These are phyloP conservation scores for Xylariaceae sp. DNA, from an alignment of 2,329 filamentous ascomycete species.

Conservation along the genomic window DNA sequence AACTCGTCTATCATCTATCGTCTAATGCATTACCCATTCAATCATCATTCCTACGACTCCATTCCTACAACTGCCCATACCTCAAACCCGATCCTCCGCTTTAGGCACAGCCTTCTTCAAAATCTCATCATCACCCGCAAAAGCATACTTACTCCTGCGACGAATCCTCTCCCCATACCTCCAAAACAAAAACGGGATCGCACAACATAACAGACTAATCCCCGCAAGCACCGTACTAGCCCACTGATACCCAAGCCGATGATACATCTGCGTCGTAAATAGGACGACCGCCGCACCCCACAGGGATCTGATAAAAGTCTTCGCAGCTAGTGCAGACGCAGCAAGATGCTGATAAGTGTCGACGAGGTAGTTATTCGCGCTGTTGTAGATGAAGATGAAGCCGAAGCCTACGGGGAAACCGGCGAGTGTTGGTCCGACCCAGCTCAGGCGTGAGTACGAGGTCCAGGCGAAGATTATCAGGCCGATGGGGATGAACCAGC, in stretches of 20 bases:
- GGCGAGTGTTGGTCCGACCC: constrained; percentile 70
- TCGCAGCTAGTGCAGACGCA: constrained; percentile 76
- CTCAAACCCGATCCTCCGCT: no score
- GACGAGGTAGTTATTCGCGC: constrained; percentile 71
- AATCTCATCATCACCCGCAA: constrained; percentile 51
- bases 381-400: constrained; percentile 82
- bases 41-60: no score
- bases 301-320: constrained; percentile 75
- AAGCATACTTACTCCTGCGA: constrained; percentile 69
- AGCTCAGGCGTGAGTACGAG: constrained; percentile 63
- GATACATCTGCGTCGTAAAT: constrained; percentile 81
- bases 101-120: not conserved
- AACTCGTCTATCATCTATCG: no score
- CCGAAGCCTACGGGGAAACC: constrained; percentile 74
- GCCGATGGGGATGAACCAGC: constrained; percentile 66
- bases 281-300: constrained; percentile 77
- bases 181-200: constrained; percentile 82
- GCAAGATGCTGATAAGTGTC: constrained; percentile 68
- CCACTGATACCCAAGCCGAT: constrained; percentile 71
- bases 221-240: constrained; percentile 71
- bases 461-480: constrained; percentile 60
- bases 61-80: no score
- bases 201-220: constrained; percentile 72
- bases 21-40: no score
- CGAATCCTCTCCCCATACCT: constrained; percentile 71